Conservation (phyloP, 345 rosid species). For the Lenwebbia sp. region DNA sequence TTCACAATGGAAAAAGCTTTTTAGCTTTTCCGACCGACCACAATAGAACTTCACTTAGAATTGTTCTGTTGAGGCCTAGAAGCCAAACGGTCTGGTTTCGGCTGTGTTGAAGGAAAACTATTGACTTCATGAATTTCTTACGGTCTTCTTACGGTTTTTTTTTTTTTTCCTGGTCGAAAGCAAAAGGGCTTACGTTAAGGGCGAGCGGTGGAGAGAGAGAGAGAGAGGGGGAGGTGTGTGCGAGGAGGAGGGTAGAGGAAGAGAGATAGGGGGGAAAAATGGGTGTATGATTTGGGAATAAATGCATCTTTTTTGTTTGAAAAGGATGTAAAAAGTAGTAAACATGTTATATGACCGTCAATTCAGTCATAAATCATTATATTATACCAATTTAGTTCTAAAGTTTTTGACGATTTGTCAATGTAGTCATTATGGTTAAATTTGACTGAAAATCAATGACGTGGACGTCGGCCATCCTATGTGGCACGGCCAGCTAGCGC, state of each 20-base stretch:
- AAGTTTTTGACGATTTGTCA: too few species aligned
- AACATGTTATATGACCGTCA: too few species aligned
- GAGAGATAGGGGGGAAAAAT: not conserved
- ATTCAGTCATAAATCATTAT: too few species aligned
- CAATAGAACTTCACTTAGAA: not conserved
- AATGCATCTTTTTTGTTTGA: not conserved
- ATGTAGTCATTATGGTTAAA: too few species aligned
- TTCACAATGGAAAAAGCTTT: not conserved
- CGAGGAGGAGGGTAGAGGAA: not conserved
- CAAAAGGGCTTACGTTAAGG: too few species aligned
- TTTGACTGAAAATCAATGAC: too few species aligned
- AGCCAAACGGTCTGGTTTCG: not conserved
- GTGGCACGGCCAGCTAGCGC: too few species aligned
- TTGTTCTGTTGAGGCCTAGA: not conserved
- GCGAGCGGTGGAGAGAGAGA: not conserved
- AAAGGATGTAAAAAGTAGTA: too few species aligned
- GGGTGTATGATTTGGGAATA: not conserved
- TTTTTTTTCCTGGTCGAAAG: too few species aligned
- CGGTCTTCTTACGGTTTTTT: not conserved
- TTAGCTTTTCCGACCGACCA: not conserved
- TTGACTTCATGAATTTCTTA: not conserved
- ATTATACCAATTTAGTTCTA: too few species aligned
- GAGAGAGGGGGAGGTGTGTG: not conserved
- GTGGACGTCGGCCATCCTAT: too few species aligned
- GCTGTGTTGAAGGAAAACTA: not conserved